Evolutionary conservation across 2,329 filamentous ascomycete genomes (phyloP).

Genomic region (Pseudogymnoascus destructans): DNA sequence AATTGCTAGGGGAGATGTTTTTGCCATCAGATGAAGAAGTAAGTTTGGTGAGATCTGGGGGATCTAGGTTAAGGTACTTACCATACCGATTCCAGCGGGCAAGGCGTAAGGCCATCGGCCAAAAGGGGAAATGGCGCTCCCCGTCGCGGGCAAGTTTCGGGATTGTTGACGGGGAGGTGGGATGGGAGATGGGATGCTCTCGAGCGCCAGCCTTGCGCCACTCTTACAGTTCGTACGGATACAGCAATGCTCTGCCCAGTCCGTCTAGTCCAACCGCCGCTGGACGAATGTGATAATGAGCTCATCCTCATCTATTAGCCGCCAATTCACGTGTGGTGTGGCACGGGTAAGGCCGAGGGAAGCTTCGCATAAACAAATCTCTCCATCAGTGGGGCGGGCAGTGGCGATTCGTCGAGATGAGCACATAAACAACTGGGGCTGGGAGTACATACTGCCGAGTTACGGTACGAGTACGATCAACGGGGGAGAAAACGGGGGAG

Average conservation of each 20-base stretch:
- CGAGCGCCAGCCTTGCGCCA: background rate
- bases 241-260: background rate
- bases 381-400: background rate
- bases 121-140: background rate
- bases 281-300: background rate
- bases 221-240: background rate
- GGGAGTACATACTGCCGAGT: background rate
- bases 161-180: background rate
- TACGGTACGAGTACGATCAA: background rate
- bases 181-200: background rate
- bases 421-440: background rate
- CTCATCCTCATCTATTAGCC: background rate
- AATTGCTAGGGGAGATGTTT: background rate
- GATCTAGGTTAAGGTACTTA: background rate
- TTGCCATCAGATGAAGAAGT: background rate
- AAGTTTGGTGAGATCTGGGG: background rate
- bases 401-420: background rate
- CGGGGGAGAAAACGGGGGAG: background rate
- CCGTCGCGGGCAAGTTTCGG: background rate
- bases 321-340: background rate
- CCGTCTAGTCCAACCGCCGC: background rate
- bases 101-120: background rate
- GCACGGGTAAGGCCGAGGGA: constrained; percentile 1
- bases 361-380: constrained; percentile 9
- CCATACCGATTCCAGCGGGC: background rate